These are phyloP conservation scores for Raddia guianensis DNA, from an alignment of 176 grass and related monocot species.

Conservation along the genomic window DNA sequence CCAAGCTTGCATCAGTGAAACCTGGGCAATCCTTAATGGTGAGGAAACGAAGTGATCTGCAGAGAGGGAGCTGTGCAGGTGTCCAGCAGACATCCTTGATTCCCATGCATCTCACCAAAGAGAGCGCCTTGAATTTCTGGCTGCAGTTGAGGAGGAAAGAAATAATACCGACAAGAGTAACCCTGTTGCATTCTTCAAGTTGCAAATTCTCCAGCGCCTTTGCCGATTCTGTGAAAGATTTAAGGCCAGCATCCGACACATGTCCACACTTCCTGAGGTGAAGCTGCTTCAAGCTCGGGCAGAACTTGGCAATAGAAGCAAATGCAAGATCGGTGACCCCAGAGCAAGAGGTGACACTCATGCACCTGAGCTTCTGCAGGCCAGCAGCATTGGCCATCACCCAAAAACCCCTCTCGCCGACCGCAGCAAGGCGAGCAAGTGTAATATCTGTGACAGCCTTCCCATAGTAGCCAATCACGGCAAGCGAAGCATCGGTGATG, in stretches of 20 bases:
- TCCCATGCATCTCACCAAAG: slow-evolving; percentile 86
- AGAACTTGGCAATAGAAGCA: slow-evolving; percentile 78
- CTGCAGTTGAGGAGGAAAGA: slow-evolving; percentile 64
- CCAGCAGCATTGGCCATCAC: slow-evolving; percentile 94
- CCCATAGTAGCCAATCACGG: slow-evolving; percentile 84
- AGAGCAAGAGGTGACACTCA: slow-evolving; percentile 71
- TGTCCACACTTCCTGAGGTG: slow-evolving; percentile 61
- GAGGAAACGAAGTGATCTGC: slow-evolving; percentile 67
- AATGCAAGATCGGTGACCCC: slow-evolving; percentile 85
- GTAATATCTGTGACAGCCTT: slow-evolving; percentile 72
- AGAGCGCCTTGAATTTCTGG: slow-evolving; percentile 62
- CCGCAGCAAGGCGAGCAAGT: slow-evolving; percentile 54
- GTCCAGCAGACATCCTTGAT: slow-evolving; percentile 66
- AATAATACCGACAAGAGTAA: slow-evolving; percentile 81
- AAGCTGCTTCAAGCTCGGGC: slow-evolving; percentile 69
- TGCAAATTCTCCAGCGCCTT: slow-evolving; percentile 67
- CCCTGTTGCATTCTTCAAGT: slow-evolving; percentile 75
- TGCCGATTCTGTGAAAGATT: slow-evolving; percentile 59
- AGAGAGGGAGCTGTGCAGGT: slow-evolving; percentile 63
- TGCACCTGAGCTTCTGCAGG: slow-evolving; percentile 75
- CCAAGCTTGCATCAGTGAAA: slow-evolving; percentile 86
- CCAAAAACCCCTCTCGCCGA: slow-evolving; percentile 91
- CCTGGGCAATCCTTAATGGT: slow-evolving; percentile 80
- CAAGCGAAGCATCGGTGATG: slow-evolving; percentile 81
- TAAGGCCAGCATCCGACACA: slow-evolving; percentile 76